Evolutionary conservation across 208 protist species (phyloP).

Genomic region (Crithidia thermophila): DNA sequence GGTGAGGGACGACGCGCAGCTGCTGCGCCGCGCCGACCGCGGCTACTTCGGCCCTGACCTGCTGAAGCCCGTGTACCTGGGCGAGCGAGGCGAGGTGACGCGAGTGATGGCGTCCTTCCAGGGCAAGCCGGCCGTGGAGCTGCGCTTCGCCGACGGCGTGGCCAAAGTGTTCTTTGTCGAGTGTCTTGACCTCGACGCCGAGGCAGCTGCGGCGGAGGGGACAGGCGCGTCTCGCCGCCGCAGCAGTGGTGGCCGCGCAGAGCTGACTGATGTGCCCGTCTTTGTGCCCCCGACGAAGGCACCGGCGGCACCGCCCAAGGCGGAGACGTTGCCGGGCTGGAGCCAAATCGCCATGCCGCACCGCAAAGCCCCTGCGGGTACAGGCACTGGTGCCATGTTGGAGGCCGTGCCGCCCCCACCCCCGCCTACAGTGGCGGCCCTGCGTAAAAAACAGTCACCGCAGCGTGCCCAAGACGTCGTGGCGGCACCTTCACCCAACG

Average conservation of each 20-base stretch:
- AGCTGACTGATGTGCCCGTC: conserved; percentile 3
- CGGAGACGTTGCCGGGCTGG: conserved; percentile 22
- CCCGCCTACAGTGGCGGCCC: conserved; percentile 1
- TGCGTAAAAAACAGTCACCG: neutral
- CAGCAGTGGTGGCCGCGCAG: conserved; percentile 18
- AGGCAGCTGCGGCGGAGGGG: too few species aligned
- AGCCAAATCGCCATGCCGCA: conserved; percentile 24
- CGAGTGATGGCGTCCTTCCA: conserved; percentile 72
- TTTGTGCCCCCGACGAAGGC: conserved; percentile 1
- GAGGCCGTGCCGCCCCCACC: neutral
- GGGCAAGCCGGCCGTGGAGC: conserved; percentile 77
- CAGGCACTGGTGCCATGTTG: too few species aligned
- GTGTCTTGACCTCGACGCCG: conserved; percentile 49
- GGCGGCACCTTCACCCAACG: too few species aligned
- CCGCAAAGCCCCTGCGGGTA: conserved; percentile 2
- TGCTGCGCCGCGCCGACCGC: conserved; percentile 49
- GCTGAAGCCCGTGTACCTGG: conserved; percentile 84
- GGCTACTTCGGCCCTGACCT: conserved; percentile 65
- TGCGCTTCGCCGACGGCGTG: conserved; percentile 83
- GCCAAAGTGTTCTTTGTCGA: conserved; percentile 78
- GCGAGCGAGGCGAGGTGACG: conserved; percentile 67
- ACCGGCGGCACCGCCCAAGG: conserved; percentile 12
- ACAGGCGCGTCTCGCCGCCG: too few species aligned
- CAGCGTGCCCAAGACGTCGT: too few species aligned
- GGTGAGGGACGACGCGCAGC: conserved; percentile 53